phyloP scores from a whole-genome alignment of 2,329 filamentous ascomycete species.

The Cercospora canescens region DNA sequence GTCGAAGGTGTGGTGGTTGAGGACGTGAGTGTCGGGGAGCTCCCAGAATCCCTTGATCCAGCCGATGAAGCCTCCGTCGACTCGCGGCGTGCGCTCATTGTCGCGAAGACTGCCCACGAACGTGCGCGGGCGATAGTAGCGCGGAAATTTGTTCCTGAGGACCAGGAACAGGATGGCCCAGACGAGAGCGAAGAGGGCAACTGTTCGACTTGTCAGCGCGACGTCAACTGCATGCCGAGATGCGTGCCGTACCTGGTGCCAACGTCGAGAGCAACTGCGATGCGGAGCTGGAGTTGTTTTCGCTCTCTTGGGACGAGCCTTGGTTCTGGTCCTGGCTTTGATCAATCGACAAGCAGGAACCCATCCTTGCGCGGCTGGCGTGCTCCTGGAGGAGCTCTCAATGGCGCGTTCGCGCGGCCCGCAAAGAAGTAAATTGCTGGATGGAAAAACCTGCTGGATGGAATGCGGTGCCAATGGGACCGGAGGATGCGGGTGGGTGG shows the following conservation, averaged over 20 bases:
- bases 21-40: slow-evolving; percentile 71
- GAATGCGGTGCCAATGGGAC: no score
- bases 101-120: slow-evolving; percentile 45
- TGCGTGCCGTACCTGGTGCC: slow-evolving; percentile 15
- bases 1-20: slow-evolving; percentile 90
- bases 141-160: slow-evolving; percentile 44
- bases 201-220: slow-evolving; percentile 18
- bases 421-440: background rate
- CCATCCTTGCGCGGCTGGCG: background rate
- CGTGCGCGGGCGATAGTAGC: slow-evolving; percentile 47
- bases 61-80: slow-evolving; percentile 35
- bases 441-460: background rate
- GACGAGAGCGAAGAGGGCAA: slow-evolving; percentile 36
- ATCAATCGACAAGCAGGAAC: slow-evolving; percentile 5
- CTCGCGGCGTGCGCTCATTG: slow-evolving; percentile 43
- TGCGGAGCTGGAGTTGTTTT: slow-evolving; percentile 30
- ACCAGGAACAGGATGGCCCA: slow-evolving; percentile 42
- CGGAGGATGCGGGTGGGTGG: background rate
- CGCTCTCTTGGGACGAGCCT: slow-evolving; percentile 23
- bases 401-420: background rate
- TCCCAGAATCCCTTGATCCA: slow-evolving; percentile 53
- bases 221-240: no score
- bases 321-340: slow-evolving; percentile 30
- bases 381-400: slow-evolving; percentile 8
- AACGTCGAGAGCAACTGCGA: slow-evolving; percentile 39